A percentile compares a stretch with the other conserved stretches of the same genome.
These are phyloP conservation scores for Dissophora ornata DNA, from an alignment of 192 early-diverging fungal genomes.

Conservation along the genomic window DNA sequence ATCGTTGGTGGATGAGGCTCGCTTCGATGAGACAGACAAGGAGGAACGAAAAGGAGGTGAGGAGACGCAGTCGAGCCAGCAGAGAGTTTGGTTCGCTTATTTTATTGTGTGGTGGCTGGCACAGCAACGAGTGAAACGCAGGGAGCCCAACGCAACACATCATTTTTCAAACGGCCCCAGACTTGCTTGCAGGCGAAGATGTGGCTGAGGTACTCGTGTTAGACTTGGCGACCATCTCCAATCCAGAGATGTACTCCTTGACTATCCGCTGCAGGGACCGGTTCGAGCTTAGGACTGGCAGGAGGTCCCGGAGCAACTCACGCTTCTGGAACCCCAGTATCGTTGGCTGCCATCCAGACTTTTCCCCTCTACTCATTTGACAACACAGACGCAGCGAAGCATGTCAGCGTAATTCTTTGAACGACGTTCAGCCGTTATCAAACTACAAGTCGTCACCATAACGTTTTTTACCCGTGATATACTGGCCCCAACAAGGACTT, in stretches of 20 bases:
- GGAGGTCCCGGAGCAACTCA: conserved; percentile 68
- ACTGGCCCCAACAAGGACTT: conserved; percentile 71
- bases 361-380: conserved; percentile 41
- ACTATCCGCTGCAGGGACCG: conserved; percentile 71
- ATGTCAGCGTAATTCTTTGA: no score
- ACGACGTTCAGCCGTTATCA: no score
- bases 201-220: no score
- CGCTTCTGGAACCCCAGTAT: conserved; percentile 69
- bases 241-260: conserved; percentile 61
- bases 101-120: no score
- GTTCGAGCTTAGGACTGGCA: conserved; percentile 78
- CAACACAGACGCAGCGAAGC: no score
- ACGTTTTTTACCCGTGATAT: conserved; percentile 60
- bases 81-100: no score
- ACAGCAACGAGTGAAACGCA: background rate
- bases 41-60: background rate
- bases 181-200: background rate
- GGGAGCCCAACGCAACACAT: no score
- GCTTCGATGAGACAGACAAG: background rate
- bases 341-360: conserved; percentile 53
- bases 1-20: background rate
- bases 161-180: background rate
- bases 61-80: no score
- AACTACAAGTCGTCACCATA: no score
- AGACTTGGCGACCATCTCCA: conserved; percentile 25